A percentile compares a stretch with the other conserved stretches of the same genome.
These are phyloP conservation scores for Apophysomyces sp. DNA, from an alignment of 371 early-diverging fungal genomes.

Conservation along the genomic window DNA sequence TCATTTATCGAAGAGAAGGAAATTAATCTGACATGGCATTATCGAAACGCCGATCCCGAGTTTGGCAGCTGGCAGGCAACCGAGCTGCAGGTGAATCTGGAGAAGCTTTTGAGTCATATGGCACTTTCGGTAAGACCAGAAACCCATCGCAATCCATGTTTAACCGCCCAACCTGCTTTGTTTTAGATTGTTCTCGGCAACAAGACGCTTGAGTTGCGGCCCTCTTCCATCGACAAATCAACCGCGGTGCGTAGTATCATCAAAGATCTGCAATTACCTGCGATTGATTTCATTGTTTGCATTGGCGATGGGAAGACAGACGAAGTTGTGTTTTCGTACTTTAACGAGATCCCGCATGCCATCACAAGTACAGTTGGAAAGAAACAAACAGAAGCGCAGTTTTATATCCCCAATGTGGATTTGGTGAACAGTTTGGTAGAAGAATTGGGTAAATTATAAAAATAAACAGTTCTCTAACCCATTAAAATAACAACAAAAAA, in stretches of 20 bases:
- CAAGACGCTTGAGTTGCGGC: conserved; percentile 94
- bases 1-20: conserved; percentile 94
- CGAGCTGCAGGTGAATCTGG: conserved; percentile 93
- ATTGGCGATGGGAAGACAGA: conserved; percentile 95
- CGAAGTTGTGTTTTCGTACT: conserved; percentile 80
- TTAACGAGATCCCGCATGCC: conserved; percentile 64
- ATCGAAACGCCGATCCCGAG: conserved; percentile 84
- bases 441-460: conserved; percentile 37
- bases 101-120: conserved; percentile 90
- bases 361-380: conserved; percentile 94
- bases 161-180: neutral
- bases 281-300: conserved; percentile 76
- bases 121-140: conserved; percentile 74
- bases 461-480: conserved; percentile 7
- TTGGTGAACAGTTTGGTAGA: conserved; percentile 63
- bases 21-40: conserved; percentile 91
- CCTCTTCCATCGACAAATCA: conserved; percentile 88
- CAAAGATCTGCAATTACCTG: conserved; percentile 60
- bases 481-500: neutral
- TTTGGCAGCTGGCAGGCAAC: conserved; percentile 77
- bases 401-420: conserved; percentile 72
- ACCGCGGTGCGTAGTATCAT: conserved; percentile 87
- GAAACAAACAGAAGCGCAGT: conserved; percentile 93
- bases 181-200: conserved; percentile 84
- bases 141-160: neutral